These are phyloP conservation scores for Pythium biforme DNA, from an alignment of 352 stramenopile genomes.

Conservation along the genomic window DNA sequence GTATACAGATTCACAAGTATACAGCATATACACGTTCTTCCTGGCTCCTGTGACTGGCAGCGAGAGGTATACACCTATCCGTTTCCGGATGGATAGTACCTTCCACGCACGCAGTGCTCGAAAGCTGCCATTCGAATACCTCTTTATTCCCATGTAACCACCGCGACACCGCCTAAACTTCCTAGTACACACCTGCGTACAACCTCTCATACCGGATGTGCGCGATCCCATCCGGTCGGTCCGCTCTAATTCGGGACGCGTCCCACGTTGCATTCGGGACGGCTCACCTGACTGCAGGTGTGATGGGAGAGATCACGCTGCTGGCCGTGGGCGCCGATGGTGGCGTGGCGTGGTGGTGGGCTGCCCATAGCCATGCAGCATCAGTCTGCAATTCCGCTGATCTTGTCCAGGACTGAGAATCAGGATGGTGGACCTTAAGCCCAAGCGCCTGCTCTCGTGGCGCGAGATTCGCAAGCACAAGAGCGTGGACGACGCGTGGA, in stretches of 20 bases:
- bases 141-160: not conserved
- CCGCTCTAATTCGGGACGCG: slow-evolving; percentile 9
- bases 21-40: not conserved
- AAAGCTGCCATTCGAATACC: not conserved
- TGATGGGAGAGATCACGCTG: not conserved
- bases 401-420: no score
- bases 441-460: slow-evolving; percentile 70
- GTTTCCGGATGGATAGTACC: not conserved
- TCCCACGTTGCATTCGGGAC: slow-evolving; percentile 13
- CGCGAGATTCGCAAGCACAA: slow-evolving; percentile 78
- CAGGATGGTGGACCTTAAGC: slow-evolving; percentile 77
- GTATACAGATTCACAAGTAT: not conserved
- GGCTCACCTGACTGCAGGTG: not conserved
- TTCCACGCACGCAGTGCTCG: not conserved
- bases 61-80: not conserved
- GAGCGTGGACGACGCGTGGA: slow-evolving; percentile 74
- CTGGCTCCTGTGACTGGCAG: not conserved
- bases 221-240: not conserved
- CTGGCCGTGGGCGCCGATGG: not conserved
- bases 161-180: not conserved
- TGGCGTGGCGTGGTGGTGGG: not conserved
- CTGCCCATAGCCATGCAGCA: slow-evolving; percentile 15
- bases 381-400: slow-evolving; percentile 17
- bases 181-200: not conserved
- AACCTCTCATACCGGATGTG: not conserved